phyloP scores from a whole-genome alignment of 148 eudicot species.

The Talinum fruticosum region DNA sequence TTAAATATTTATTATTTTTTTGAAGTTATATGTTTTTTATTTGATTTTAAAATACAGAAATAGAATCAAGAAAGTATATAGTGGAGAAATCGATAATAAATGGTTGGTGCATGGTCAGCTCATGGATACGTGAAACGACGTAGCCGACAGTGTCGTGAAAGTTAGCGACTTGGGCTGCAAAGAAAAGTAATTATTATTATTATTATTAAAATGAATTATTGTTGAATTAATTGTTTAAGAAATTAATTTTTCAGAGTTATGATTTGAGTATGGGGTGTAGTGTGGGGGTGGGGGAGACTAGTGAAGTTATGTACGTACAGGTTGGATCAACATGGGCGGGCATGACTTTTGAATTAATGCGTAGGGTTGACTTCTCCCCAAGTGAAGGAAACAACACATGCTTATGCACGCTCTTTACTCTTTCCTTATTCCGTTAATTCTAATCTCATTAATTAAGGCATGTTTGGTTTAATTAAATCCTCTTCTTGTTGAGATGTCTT shows the following conservation, averaged over 20 bases:
- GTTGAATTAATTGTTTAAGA: constrained; percentile 1
- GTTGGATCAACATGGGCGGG: constrained; percentile 16
- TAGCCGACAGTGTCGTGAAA: constrained; percentile 28
- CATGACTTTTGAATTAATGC: not conserved
- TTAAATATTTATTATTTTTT: no score
- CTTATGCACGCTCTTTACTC: not conserved
- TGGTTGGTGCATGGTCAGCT: constrained; percentile 28
- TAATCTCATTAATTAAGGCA: no score
- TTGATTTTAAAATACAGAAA: no score
- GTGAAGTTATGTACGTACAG: constrained; percentile 14
- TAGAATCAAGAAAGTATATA: no score
- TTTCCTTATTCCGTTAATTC: no score
- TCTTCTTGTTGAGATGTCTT: no score
- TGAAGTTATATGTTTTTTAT: no score
- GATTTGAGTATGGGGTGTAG: not conserved
- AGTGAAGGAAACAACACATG: not conserved
- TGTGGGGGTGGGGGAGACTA: not conserved
- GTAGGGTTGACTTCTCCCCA: constrained; percentile 10
- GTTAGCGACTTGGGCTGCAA: not conserved
- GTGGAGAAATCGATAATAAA: no score
- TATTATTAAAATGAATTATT: not conserved
- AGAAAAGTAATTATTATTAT: not conserved
- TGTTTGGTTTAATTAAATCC: no score
- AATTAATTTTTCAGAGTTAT: constrained; percentile 13
- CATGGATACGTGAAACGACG: constrained; percentile 11